phyloP scores from a whole-genome alignment of 345 rosid genomes.

The Erucastrum elatum region DNA sequence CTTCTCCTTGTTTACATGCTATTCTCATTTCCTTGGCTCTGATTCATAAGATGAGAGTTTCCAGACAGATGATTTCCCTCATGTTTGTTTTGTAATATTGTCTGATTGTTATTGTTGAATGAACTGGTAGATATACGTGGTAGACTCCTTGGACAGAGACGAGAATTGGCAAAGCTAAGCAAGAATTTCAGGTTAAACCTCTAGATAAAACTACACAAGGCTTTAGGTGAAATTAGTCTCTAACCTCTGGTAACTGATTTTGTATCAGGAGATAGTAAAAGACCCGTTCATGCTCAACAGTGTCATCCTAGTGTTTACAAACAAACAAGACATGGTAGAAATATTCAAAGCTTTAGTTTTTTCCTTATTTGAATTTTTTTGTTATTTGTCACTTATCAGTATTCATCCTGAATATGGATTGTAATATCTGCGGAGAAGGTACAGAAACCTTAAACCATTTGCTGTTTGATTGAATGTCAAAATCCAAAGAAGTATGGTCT shows the following conservation, averaged over 20 bases:
- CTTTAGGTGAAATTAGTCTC: conserved; percentile 5
- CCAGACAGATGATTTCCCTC: no score
- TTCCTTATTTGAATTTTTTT: neutral
- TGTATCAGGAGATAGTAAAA: conserved; percentile 74
- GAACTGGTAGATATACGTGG: conserved; percentile 77
- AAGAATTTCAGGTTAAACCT: conserved; percentile 80
- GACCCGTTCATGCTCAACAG: conserved; percentile 98
- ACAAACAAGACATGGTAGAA: conserved; percentile 98
- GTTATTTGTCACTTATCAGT: neutral
- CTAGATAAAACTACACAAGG: neutral
- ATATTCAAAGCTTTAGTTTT: conserved; percentile 9
- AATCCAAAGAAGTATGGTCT: no score
- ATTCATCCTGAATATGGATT: neutral
- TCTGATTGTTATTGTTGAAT: neutral
- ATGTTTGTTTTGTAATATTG: conserved; percentile 8
- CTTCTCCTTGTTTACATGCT: no score
- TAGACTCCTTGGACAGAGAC: conserved; percentile 96
- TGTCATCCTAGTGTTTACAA: conserved; percentile 92
- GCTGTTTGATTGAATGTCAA: no score
- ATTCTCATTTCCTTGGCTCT: no score
- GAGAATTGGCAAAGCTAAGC: conserved; percentile 86
- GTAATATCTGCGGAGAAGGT: no score
- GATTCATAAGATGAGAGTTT: no score
- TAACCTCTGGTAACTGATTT: conserved; percentile 21
- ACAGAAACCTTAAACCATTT: no score